Percentiles rank a stretch among this genome's conserved stretches.
Conservation (phyloP, 176 grass and related monocot species). For the Zizania latifolia region DNA sequence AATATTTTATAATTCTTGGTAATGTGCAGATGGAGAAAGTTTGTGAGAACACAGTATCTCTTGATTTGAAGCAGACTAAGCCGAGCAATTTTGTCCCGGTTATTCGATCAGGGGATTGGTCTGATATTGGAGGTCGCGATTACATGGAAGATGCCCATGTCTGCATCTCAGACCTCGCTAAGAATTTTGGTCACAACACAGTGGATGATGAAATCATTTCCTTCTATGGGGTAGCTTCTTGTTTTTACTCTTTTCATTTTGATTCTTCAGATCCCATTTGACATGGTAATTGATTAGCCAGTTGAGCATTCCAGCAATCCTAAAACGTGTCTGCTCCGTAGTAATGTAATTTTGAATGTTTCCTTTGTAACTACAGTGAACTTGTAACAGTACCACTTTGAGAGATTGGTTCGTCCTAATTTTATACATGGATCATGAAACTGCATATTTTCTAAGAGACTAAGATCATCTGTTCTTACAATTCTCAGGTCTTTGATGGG, state of each 20-base stretch:
- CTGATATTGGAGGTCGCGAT: slow-evolving; percentile 63
- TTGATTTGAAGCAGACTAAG: slow-evolving; percentile 48
- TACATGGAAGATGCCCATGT: slow-evolving; percentile 94
- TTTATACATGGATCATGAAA: background rate
- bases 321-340: background rate
- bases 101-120: slow-evolving; percentile 80
- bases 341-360: background rate
- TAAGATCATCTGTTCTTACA: background rate
- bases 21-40: slow-evolving; percentile 72
- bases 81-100: slow-evolving; percentile 47
- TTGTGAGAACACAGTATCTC: slow-evolving; percentile 56
- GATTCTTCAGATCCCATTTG: background rate
- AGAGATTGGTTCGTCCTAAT: background rate
- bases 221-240: slow-evolving; percentile 77
- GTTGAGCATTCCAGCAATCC: background rate
- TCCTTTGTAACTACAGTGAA: background rate
- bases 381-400: background rate
- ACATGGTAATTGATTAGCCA: background rate
- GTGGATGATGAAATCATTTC: slow-evolving; percentile 60
- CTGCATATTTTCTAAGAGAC: background rate
- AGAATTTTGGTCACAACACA: slow-evolving; percentile 50
- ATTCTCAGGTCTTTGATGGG: slow-evolving; percentile 80
- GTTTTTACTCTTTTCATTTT: background rate
- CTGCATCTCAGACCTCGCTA: slow-evolving; percentile 85
- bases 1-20: background rate